Conservation (phyloP, 306 rosid species). For the Vachellia collinsii region DNA sequence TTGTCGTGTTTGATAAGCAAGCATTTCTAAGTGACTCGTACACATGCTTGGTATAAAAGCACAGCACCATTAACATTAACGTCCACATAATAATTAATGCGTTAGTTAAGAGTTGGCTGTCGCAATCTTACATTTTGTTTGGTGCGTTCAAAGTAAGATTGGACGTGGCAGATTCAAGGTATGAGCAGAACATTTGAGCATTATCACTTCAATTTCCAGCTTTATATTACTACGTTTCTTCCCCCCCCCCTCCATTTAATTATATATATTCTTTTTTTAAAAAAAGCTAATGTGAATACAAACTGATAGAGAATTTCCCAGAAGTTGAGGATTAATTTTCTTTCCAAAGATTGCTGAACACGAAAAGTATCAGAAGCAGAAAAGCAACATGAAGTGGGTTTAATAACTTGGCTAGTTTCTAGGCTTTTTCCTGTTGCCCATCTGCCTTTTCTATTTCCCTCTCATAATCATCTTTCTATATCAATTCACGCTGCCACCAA, state of each 20-base stretch:
- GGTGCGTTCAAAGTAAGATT: not conserved
- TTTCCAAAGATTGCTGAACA: slow-evolving; percentile 23
- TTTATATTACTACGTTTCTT: not conserved
- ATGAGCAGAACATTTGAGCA: not conserved
- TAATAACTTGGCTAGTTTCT: not conserved
- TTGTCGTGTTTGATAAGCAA: not conserved
- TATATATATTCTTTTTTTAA: too few species aligned
- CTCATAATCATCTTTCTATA: not conserved
- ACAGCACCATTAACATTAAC: not conserved
- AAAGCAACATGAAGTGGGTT: not conserved
- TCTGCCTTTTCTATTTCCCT: not conserved
- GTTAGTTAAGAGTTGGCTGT: not conserved
- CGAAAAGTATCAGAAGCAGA: not conserved
- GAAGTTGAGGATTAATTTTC: slow-evolving; percentile 5
- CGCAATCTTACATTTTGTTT: not conserved
- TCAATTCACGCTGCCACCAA: not conserved
- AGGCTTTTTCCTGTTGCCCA: slow-evolving; percentile 18
- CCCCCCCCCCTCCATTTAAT: not conserved
- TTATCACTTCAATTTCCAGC: not conserved
- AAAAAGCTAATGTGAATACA: slow-evolving; percentile 25
- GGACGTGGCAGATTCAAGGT: not conserved
- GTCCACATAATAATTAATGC: not conserved
- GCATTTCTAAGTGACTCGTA: not conserved
- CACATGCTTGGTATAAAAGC: not conserved
- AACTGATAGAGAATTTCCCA: slow-evolving; percentile 14